Percentiles rank a stretch among this genome's conserved stretches.
Conservation (phyloP, 2,329 filamentous ascomycete genomes). For the Botrytis porri region DNA sequence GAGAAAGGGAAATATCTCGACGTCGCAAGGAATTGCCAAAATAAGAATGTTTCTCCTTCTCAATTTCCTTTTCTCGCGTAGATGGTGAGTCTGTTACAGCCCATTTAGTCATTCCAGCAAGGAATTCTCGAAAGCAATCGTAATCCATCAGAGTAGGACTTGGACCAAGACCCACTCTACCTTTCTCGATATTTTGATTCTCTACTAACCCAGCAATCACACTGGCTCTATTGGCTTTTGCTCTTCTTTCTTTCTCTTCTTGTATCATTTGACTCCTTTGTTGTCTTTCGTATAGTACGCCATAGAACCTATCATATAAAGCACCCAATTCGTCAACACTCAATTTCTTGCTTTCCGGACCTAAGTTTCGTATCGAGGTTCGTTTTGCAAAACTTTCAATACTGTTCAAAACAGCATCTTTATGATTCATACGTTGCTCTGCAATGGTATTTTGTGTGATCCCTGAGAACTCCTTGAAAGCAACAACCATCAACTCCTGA, state of each 20-base stretch:
- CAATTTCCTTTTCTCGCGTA: slow-evolving; percentile 49
- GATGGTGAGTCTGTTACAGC: slow-evolving; percentile 82
- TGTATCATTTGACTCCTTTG: slow-evolving; percentile 75
- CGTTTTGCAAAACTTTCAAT: slow-evolving; percentile 98
- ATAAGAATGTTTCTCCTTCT: slow-evolving; percentile 59
- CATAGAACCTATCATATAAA: slow-evolving; percentile 92
- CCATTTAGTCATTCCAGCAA: slow-evolving; percentile 88
- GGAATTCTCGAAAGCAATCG: slow-evolving; percentile 89
- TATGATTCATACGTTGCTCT: slow-evolving; percentile 86
- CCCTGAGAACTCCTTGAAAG: slow-evolving; percentile 95
- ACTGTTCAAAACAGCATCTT: slow-evolving; percentile 88
- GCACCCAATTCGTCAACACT: slow-evolving; percentile 82
- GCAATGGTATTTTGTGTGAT: slow-evolving; percentile 93
- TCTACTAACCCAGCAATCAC: slow-evolving; percentile 42
- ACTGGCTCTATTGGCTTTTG: slow-evolving; percentile 59
- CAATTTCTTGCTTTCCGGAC: slow-evolving; percentile 90
- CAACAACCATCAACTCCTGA: slow-evolving; percentile 97
- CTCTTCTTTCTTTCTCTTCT: slow-evolving; percentile 67
- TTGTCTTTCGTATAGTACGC: slow-evolving; percentile 85
- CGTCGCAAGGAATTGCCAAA: slow-evolving; percentile 53
- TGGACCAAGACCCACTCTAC: slow-evolving; percentile 81
- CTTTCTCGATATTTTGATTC: slow-evolving; percentile 67
- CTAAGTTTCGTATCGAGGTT: slow-evolving; percentile 92
- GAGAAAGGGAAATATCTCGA: slow-evolving; percentile 38
- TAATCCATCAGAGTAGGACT: slow-evolving; percentile 97